A percentile compares a stretch with the other conserved stretches of the same genome.
Evolutionary conservation across 352 stramenopile species (phyloP).

Genomic region (Pythium rishiriense): DNA sequence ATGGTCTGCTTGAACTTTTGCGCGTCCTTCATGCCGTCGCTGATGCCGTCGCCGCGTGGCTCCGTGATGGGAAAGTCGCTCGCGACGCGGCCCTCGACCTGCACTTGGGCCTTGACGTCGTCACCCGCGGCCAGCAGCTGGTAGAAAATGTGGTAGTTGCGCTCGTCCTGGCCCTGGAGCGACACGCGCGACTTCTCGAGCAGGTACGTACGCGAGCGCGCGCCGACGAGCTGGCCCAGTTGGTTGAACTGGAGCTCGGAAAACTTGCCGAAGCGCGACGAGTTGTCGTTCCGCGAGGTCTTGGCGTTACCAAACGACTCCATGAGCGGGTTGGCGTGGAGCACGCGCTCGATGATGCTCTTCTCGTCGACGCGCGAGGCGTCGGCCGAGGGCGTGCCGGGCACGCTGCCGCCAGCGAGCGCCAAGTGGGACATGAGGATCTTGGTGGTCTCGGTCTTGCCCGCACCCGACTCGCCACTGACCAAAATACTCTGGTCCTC

Average conservation of each 20-base stretch:
- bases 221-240: constrained; percentile 80
- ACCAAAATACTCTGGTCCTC: constrained; percentile 85
- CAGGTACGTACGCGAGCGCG: constrained; percentile 81
- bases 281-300: constrained; percentile 96
- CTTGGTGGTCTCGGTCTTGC: constrained; percentile 96
- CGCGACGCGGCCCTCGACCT: constrained; percentile 70
- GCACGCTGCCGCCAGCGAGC: constrained; percentile 42
- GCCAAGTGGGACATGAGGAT: constrained; percentile 96
- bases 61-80: constrained; percentile 86
- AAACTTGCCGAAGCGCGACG: constrained; percentile 95
- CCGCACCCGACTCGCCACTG: constrained; percentile 89
- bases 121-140: constrained; percentile 81
- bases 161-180: constrained; percentile 91
- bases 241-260: constrained; percentile 94
- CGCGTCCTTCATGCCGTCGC: constrained; percentile 64
- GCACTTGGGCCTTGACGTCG: constrained; percentile 52
- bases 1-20: constrained; percentile 74
- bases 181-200: constrained; percentile 89
- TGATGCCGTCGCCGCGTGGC: constrained; percentile 46
- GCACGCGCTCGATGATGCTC: constrained; percentile 79
- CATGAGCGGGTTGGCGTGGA: constrained; percentile 86
- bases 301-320: constrained; percentile 97
- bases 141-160: constrained; percentile 99
- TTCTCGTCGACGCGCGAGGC: constrained; percentile 41
- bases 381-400: constrained; percentile 37